Base-by-base conservation (phyloP, 2,329 filamentous ascomycete genomes). In the Neofusicoccum laricinum region DNA sequence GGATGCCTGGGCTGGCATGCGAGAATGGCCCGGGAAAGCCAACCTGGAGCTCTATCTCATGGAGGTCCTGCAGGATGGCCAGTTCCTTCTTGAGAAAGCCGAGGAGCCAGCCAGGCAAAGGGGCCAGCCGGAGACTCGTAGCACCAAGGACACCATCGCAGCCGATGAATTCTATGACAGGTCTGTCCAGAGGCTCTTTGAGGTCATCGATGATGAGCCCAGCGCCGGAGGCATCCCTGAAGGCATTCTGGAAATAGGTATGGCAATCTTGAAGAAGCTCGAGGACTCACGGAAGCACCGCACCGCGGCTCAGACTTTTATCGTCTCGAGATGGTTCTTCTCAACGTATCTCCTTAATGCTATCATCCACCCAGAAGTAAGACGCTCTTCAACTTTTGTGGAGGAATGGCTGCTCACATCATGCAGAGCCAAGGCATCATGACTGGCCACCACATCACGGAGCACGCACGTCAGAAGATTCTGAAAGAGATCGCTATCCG, bases 31-130 rank as follows among this genome's bases (percentile, higher is more conserved):
- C 45, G 92, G 92, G 64, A 93, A 90, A 71, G 87, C 89, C 69
- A 95, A 93, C 68, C 88, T 99, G 82, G 93, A 97, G 78, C 90
- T 92, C 78, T 98, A 94, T 76, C 85, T 99, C 12, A 95, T 97
- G 91, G 91, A 95, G 74, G 92, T 96, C 66, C 85, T 99, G 36
- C 92, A 97, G 77, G 91, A 96, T 71, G 95, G 95, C 69, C 90
- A 93, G 43, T 97, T 97, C 73, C 82, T 98, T 64, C 83, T 97
- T 70, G 93, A 97, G 72, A 89, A 90, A 72, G 88, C 91, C 71
- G 91, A 93, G 76, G 90, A 93, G 72, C 90, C 77, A 7, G 72
- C 90, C 67, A 86, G 88, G 40, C 88, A 88, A 66, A 83, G 89
- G 68, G 62, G 36, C 77, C 88, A 92, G 77, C 81, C 91, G 45